phyloP scores from a whole-genome alignment of 805 yeast genomes.

The Barnettozyma salicaria region DNA sequence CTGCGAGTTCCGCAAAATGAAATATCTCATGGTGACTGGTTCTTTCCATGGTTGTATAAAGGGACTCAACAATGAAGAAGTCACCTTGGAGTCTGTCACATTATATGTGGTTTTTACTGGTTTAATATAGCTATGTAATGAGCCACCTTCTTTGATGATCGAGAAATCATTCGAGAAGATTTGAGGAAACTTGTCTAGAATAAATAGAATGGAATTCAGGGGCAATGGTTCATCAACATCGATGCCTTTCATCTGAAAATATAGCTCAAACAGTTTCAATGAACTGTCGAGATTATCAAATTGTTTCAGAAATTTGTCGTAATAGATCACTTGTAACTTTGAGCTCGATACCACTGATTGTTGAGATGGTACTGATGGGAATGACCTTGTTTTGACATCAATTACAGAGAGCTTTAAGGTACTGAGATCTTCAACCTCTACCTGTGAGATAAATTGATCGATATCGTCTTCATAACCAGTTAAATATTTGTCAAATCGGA shows the following conservation, averaged over 20 bases:
- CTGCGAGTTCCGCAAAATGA: constrained; percentile 52
- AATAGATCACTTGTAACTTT: constrained; percentile 55
- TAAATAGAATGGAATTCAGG: constrained; percentile 31
- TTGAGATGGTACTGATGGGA: constrained; percentile 41
- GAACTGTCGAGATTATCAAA: constrained; percentile 25
- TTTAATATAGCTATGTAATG: constrained; percentile 3
- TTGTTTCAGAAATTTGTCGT: constrained; percentile 42
- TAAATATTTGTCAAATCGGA: constrained; percentile 7
- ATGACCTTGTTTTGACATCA: constrained; percentile 60
- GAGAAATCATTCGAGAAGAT: constrained; percentile 26
- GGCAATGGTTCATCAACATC: constrained; percentile 45
- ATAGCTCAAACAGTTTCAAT: constrained; percentile 35
- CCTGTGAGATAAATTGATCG: constrained; percentile 10
- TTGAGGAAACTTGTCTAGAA: constrained; percentile 38
- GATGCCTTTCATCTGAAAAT: constrained; percentile 41
- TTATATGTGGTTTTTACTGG: not conserved
- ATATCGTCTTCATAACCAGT: constrained; percentile 5
- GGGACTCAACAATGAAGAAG: constrained; percentile 26
- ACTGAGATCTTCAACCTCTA: constrained; percentile 1
- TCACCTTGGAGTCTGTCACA: not conserved
- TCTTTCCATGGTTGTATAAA: constrained; percentile 37
- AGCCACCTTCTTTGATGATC: constrained; percentile 38
- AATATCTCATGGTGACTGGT: constrained; percentile 50
- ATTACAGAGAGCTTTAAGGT: constrained; percentile 30
- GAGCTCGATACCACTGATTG: constrained; percentile 43